These are phyloP conservation scores for Penicillium sp. DNA, from an alignment of 2,329 filamentous ascomycete species.

Conservation along the genomic window DNA sequence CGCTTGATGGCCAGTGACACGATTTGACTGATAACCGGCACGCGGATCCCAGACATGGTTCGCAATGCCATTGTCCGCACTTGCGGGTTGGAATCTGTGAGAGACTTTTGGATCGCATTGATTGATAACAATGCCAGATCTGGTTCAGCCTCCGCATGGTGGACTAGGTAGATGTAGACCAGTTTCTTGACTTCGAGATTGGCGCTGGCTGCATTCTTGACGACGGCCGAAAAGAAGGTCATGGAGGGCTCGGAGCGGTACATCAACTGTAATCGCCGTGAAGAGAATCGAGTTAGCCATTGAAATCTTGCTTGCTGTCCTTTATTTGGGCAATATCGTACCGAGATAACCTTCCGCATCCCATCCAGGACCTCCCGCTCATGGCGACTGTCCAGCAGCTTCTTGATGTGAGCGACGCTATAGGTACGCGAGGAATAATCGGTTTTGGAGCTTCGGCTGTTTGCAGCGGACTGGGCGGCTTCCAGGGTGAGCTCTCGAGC, in stretches of 20 bases:
- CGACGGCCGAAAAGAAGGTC: conserved; percentile 92
- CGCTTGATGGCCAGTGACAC: conserved; percentile 94
- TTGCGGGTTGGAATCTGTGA: conserved; percentile 86
- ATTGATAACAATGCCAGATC: conserved; percentile 93
- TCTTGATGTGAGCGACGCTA: conserved; percentile 82
- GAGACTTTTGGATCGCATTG: conserved; percentile 97
- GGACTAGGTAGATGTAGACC: conserved; percentile 95
- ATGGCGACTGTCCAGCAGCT: conserved; percentile 86
- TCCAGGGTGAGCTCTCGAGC: conserved; percentile 96
- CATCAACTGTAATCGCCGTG: conserved; percentile 69
- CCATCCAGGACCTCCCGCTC: conserved; percentile 92
- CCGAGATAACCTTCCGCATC: conserved; percentile 78
- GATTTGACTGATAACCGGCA: conserved; percentile 96
- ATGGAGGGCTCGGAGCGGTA: conserved; percentile 84
- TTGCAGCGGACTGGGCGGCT: conserved; percentile 81
- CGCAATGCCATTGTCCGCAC: conserved; percentile 86
- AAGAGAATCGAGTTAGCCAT: conserved; percentile 15
- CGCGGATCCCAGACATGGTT: conserved; percentile 96
- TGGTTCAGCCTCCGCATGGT: conserved; percentile 92
- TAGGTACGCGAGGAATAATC: conserved; percentile 60
- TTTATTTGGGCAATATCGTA: conserved; percentile 40
- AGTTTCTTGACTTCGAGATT: conserved; percentile 96
- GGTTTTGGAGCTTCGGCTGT: conserved; percentile 47
- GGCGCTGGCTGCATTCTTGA: conserved; percentile 94
- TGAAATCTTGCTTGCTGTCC: conserved; percentile 1